Evolutionary conservation across 768 basidiomycete species (phyloP).

Genomic region (Phylloporus rhodoxanthus): DNA sequence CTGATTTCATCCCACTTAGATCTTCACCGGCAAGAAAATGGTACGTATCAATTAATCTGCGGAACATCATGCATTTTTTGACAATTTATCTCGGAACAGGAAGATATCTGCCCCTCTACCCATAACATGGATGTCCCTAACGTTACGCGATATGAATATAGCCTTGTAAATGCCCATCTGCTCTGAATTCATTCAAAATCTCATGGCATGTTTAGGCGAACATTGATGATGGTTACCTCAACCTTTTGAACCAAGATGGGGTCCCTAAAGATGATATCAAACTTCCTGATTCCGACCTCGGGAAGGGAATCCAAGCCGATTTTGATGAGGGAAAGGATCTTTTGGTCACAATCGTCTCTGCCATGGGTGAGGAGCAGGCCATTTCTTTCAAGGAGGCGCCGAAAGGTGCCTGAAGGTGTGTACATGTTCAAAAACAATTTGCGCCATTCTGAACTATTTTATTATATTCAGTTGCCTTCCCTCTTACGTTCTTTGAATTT

Average conservation of each 20-base stretch:
- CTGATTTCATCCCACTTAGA: slow-evolving; percentile 43
- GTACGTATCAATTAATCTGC: slow-evolving; percentile 38
- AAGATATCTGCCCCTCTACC: slow-evolving; percentile 93
- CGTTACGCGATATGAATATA: slow-evolving; percentile 84
- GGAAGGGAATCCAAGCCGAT: slow-evolving; percentile 55
- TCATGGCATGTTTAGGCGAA: slow-evolving; percentile 48
- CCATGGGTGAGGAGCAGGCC: slow-evolving; percentile 93
- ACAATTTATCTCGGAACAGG: slow-evolving; percentile 40
- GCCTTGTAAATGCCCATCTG: slow-evolving; percentile 52
- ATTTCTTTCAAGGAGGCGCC: slow-evolving; percentile 89
- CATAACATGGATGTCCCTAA: slow-evolving; percentile 99
- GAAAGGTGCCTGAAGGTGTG: slow-evolving; percentile 39
- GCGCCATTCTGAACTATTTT: not conserved
- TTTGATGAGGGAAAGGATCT: slow-evolving; percentile 89
- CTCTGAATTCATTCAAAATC: slow-evolving; percentile 1
- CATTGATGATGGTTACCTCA: slow-evolving; percentile 92
- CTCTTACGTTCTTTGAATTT: slow-evolving; percentile 14
- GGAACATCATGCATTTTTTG: not conserved
- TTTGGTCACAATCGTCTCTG: slow-evolving; percentile 75
- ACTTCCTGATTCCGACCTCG: slow-evolving; percentile 81
- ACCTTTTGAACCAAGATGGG: slow-evolving; percentile 84
- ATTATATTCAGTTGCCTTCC: not conserved
- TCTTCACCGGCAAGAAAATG: slow-evolving; percentile 98
- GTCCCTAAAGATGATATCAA: slow-evolving; percentile 88
- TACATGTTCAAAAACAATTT: not conserved